These are phyloP conservation scores for Obba rivulosa DNA, from an alignment of 768 basidiomycete genomes.

Conservation along the genomic window DNA sequence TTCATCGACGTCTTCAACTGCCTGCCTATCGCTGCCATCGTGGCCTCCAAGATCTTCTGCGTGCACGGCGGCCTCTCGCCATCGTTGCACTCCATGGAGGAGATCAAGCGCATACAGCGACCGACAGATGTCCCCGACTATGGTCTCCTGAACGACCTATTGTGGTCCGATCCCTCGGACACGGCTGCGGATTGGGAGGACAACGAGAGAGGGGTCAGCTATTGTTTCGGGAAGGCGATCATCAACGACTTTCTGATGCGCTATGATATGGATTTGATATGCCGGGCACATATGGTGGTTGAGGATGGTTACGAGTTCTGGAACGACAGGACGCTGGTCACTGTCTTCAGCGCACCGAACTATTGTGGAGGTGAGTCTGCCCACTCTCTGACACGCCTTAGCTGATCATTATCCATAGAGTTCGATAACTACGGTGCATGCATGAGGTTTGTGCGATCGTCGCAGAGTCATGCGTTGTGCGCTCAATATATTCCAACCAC, in stretches of 20 bases:
- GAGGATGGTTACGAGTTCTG: slow-evolving; percentile 99
- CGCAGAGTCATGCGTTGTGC: background rate
- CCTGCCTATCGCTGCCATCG: slow-evolving; percentile 96
- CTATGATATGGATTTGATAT: slow-evolving; percentile 99
- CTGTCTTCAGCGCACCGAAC: slow-evolving; percentile 97
- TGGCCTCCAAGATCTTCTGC: slow-evolving; percentile 99
- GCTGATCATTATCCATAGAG: slow-evolving; percentile 38
- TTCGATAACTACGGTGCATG: slow-evolving; percentile 95
- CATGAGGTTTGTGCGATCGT: slow-evolving; percentile 60
- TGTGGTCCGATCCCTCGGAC: slow-evolving; percentile 98
- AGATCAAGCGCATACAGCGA: slow-evolving; percentile 95
- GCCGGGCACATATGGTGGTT: slow-evolving; percentile 99
- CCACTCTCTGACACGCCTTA: slow-evolving; percentile 5
- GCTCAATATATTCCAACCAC: slow-evolving; percentile 2
- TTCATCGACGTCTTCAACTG: slow-evolving; percentile 99
- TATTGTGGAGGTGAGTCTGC: slow-evolving; percentile 82
- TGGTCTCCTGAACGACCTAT: slow-evolving; percentile 90
- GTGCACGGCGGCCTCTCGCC: slow-evolving; percentile 96
- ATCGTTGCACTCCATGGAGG: slow-evolving; percentile 93
- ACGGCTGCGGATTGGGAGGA: slow-evolving; percentile 99
- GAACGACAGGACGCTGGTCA: slow-evolving; percentile 97
- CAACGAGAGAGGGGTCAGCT: slow-evolving; percentile 97
- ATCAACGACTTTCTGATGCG: slow-evolving; percentile 94
- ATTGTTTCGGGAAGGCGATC: slow-evolving; percentile 96
- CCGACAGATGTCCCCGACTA: slow-evolving; percentile 99